Evolutionary conservation across 768 basidiomycete genomes (phyloP), one percentile per base, ranked within the genome.

Genomic region (Coprinopsis cinerea): DNA sequence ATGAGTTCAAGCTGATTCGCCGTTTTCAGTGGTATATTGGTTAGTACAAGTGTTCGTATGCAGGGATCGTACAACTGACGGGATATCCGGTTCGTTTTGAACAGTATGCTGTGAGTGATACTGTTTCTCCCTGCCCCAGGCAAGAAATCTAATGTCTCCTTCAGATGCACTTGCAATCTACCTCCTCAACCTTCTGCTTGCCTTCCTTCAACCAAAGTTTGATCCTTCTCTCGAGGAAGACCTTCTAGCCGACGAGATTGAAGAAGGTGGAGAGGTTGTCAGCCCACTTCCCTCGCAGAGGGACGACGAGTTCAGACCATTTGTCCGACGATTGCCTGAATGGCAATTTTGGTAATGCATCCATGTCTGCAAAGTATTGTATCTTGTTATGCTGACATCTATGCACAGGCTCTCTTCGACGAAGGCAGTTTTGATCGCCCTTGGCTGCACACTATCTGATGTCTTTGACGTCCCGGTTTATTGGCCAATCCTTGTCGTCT

Each of bases 401-500:
- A 24, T 44, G 6, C 36, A 13, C 56, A 93, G 94, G 95, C 77
- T 97, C 37, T 90, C 92, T 3, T 76, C 92, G 1, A 98, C 93
- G 4, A 85, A 89, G 40, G 92, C 95, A 10, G 86, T 89, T 22
- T n/a, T 88, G 18, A 63, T 99, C 46, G 86, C 92, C 3, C 59
- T 95, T 35, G 67, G 85, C 47, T 86, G 86, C 64, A 90, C 96
- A 1, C 70, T 85, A 49, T 94, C 90, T 22, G 77, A 86, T 40
- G 70, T 85, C 28, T 95, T 96, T 57, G 94, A 98, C 64, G 88
- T 99, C 18, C 95, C 96, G 5, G 96, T 98, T 20, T 98, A 96
- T 71, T 98, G 96, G 94, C 96, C 96, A 6, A 98, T 99, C 67
- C 81, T 99, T 48, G 83, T 98, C 58, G 74, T 97, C 51, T 99